Base-by-base conservation (phyloP, 2,329 filamentous ascomycete species). In the Paracoccidioides brasiliensis region DNA sequence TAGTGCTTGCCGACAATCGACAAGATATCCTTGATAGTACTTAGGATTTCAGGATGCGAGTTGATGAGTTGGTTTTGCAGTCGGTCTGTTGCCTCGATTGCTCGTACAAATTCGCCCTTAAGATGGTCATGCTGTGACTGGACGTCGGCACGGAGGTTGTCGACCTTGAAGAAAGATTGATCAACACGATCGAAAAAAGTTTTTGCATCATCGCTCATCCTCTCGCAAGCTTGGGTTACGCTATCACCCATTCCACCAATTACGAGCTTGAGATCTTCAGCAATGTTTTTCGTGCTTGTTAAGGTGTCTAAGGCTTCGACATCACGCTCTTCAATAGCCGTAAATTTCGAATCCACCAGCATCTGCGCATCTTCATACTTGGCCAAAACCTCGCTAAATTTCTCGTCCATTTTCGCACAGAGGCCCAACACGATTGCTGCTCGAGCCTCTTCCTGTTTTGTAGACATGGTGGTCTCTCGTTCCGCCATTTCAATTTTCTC, bases 341-440 rank as follows among this genome's bases (percentile, higher is more conserved):
- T 83, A 51, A 83, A 80, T 63, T 86, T 86, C 50, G 87, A 84
- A 46, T 94, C 86, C 35, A 88, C 79, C 6, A 82, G 76, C 22
- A 79, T 74, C 65, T 94, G 86, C 59, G 90, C 84, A 58, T 93
- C 88, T 55, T 96, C 90, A 65, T 95, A 94, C 68, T 94, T 96
- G 62, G 79, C 76, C 68, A 95, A 82, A 30, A 98, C 77, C 54
- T 90, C 87, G 57, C 80, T 80, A 62, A 96, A 82, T 67, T 89
- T 90, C 64, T 90, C 86, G 59, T 95, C 82, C 42, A 85, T 74
- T 69, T 81, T 82, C 52, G 73, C 70, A 4, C 73, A 72, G 30
- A 84, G 67, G 33, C 80, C 78, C 12, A 74, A 66, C 32, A 82
- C 72, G 33, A 82, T 75, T 35, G 75, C 74, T 6, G 76, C 76